Evolutionary conservation across 2,329 filamentous ascomycete genomes (phyloP), one percentile per base, ranked within the genome.

Genomic region (Cytospora piceicola): DNA sequence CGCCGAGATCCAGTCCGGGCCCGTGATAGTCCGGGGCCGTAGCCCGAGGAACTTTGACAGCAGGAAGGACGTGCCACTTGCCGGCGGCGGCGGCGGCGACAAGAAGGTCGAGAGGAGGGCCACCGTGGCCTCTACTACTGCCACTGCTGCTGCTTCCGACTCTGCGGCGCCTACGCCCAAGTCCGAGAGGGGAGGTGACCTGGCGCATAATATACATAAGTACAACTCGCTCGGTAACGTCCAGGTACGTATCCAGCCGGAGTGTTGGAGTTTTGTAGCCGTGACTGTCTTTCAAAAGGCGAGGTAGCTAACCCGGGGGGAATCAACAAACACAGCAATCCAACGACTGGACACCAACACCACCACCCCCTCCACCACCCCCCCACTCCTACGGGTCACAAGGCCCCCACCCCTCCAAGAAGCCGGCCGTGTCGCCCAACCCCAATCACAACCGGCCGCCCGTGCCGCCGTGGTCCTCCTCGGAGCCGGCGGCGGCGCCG

Each of bases 41-140:
- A 97, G 93, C 75, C 94, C 94, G 0, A 85, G 94, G 64, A 98
- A 98, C 74, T 98, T 98, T 75, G 93, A 97, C 73, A 93, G 91
- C 62, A 86, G 92, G 66, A 96, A 95, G 75, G 93, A 96, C 73
- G 86, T 94, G 60, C 91, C 92, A 1, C 80, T 96, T 58, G 90
- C 88, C 1, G 78, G 27, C 27, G 27, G 78, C 7, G 83, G 84
- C 1, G 78, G 27, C 27, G 27, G 78, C 7, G 83, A 84, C 24
- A 83, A 81, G 73, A 79, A 79, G 67, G 53, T 75, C 20, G 83
- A 85, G 67, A 79, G 80, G 66, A 79, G 80, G 70, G 76, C 74
- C 30, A 82, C 80, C 69, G 22, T 29, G 29, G 79, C 73, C 39
- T 75, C 78, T 2, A 77, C 78, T 30, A 34, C 32, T 34, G 2